Evolutionary conservation across 78 protist genomes (phyloP), one percentile per base, ranked within the genome.

Genomic region (Dictyostelium purpureum): DNA sequence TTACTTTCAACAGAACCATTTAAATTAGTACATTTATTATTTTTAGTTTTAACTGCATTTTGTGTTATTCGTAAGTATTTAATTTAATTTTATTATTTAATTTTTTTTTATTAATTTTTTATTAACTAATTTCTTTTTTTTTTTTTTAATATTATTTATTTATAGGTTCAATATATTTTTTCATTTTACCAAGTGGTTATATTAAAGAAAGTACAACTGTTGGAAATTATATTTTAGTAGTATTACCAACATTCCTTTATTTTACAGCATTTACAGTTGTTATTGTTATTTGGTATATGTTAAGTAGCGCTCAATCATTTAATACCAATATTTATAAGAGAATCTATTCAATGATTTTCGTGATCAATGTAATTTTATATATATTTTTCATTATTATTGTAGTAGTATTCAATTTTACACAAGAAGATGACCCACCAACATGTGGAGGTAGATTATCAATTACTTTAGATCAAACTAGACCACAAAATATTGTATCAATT

Each of bases 211-310:
- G 66, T 18, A 52, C 61, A 10, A 82, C 40, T n/a, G 92, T 85
- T 45, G 92, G 82, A 26, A 79, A 85, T 26, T 85, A 85, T 61
- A 73, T 85, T 59, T n/a, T 85, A 4, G 92, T 85, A 1, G 92
- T 85, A 0, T 51, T 85, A 6, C 92, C 92, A 28, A 73, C 82
- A 52, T 85, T 85, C 45, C 21, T 85, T 5, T 85, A 85, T n/a
- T 85, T 85, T 40, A 59, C 92, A 9, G 19, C 82, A 0, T 85
- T 85, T 18, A 56, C 82, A 0, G 61, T 85, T 59, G 70, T 85
- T 1, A 54, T 73, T 57, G 82, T 85, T 6, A 18, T 85, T 38
- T 85, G 92, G 92, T 85, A 85, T 74, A 61, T 73, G 24, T 28
- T 85, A 7, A 75, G 67, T n/a, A 63, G 33, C 18, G 42, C 81